A percentile compares a stretch with the other conserved stretches of the same genome.
These are phyloP conservation scores for Sophora flavescens DNA, from an alignment of 306 rosid genomes.

Conservation along the genomic window DNA sequence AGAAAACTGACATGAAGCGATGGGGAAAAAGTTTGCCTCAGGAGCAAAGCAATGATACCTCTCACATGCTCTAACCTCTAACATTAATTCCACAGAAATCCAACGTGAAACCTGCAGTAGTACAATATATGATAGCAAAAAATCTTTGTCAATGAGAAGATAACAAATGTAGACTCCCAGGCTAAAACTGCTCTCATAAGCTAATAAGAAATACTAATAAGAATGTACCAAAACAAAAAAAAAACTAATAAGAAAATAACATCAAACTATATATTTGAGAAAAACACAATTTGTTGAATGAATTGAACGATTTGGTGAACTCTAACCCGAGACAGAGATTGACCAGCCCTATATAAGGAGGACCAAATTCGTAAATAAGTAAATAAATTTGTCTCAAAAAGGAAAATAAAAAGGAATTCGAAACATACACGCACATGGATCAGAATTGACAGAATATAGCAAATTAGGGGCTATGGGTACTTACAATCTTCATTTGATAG, in stretches of 20 bases:
- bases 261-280: not conserved
- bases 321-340: conserved; percentile 77
- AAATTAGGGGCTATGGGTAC: no score
- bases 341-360: conserved; percentile 63
- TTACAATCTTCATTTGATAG: no score
- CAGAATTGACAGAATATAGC: no score
- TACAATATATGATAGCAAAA: not conserved
- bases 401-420: no score
- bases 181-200: not conserved
- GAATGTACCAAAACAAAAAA: not conserved
- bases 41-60: not conserved
- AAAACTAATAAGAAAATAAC: not conserved
- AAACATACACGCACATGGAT: no score
- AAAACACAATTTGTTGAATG: not conserved
- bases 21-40: not conserved
- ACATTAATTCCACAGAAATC: not conserved
- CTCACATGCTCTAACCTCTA: not conserved
- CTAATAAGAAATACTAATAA: no score
- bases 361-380: conserved; percentile 15
- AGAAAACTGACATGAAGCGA: not conserved
- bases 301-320: conserved; percentile 28
- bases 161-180: not conserved
- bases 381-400: no score
- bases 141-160: not conserved
- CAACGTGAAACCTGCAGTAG: no score